A percentile compares a stretch with the other conserved stretches of the same genome.
Evolutionary conservation across 495 filamentous ascomycete species (phyloP).

Genomic region (Penicillium malachiteum): DNA sequence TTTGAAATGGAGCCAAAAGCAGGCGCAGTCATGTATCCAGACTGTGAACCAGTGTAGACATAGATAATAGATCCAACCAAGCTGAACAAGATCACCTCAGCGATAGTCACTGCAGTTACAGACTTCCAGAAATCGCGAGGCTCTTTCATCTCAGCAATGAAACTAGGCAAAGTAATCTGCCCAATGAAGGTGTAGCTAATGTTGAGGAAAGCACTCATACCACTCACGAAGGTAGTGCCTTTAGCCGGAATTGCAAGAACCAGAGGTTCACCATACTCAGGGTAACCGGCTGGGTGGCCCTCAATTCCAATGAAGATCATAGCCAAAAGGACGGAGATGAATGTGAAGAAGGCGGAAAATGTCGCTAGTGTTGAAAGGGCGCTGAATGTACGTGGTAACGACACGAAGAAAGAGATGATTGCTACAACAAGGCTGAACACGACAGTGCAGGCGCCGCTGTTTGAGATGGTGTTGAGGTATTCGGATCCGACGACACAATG

Average conservation of each 20-base stretch:
- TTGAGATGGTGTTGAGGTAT: constrained; percentile 82
- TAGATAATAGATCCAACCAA: constrained; percentile 74
- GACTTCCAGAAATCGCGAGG: constrained; percentile 87
- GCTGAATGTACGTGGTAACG: constrained; percentile 77
- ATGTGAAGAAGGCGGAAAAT: constrained; percentile 77
- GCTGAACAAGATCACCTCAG: constrained; percentile 79
- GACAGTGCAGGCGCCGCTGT: constrained; percentile 64
- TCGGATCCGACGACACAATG: constrained; percentile 77
- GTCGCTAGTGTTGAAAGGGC: constrained; percentile 74
- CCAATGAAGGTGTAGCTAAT: constrained; percentile 93
- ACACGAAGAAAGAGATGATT: constrained; percentile 70
- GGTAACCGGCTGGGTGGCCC: constrained; percentile 62
- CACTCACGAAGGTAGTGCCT: constrained; percentile 74
- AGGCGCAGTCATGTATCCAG: constrained; percentile 73
- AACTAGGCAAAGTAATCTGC: constrained; percentile 85
- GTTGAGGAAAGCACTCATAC: constrained; percentile 82
- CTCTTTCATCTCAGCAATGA: constrained; percentile 90
- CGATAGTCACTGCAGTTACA: constrained; percentile 81
- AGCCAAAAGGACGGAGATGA: constrained; percentile 78
- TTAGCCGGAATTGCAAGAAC: constrained; percentile 63
- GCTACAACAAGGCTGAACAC: constrained; percentile 68
- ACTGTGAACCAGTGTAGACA: constrained; percentile 68
- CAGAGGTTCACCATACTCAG: constrained; percentile 55
- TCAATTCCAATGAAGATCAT: constrained; percentile 76
- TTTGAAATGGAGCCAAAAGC: constrained; percentile 79